Evolutionary conservation across 2,329 filamentous ascomycete species (phyloP).

Genomic region (Mycosphaerella sp.): DNA sequence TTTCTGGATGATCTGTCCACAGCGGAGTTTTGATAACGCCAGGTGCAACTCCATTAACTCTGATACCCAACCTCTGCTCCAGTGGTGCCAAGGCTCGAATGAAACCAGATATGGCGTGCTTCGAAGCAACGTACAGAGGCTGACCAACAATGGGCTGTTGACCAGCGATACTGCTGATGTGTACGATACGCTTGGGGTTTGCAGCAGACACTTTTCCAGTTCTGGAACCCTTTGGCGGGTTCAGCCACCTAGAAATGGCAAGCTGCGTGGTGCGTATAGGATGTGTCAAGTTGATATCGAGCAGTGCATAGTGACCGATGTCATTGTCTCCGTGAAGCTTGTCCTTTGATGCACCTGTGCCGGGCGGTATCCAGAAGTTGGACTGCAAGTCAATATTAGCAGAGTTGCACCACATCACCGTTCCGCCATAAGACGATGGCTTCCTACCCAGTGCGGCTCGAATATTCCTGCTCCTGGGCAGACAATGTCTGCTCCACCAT

Average conservation of each 20-base stretch:
- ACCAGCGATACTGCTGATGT: conserved; percentile 42
- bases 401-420: neutral
- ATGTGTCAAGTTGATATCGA: conserved; percentile 46
- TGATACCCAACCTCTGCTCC: conserved; percentile 46
- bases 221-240: conserved; percentile 25
- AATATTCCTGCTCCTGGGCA: conserved; percentile 46
- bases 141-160: conserved; percentile 35
- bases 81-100: conserved; percentile 47
- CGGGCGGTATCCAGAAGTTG: conserved; percentile 47
- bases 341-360: conserved; percentile 34
- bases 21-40: conserved; percentile 56
- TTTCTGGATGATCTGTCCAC: conserved; percentile 57
- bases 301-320: conserved; percentile 32
- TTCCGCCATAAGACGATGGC: no score
- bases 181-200: conserved; percentile 43
- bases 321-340: conserved; percentile 23
- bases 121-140: conserved; percentile 43
- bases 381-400: neutral
- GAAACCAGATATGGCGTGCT: conserved; percentile 43
- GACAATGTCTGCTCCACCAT: conserved; percentile 43
- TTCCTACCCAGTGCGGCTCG: conserved; percentile 39
- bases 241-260: conserved; percentile 42
- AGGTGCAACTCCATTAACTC: conserved; percentile 55
- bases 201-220: conserved; percentile 30
- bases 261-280: conserved; percentile 45